These are phyloP conservation scores for Apium graveolens DNA, from an alignment of 129 eudicot genomes.

Conservation along the genomic window DNA sequence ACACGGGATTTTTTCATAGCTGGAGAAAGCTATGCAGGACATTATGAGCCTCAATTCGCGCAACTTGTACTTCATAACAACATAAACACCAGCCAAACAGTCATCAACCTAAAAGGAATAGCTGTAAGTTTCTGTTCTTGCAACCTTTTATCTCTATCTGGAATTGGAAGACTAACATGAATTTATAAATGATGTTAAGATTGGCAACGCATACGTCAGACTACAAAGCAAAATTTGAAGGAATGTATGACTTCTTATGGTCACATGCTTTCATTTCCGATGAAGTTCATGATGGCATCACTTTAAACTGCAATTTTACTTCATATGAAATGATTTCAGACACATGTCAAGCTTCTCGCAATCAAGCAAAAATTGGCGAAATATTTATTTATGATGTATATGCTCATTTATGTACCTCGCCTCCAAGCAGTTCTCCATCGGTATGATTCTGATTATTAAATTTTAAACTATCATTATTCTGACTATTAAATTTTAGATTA, in stretches of 20 bases:
- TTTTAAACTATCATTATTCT: neutral
- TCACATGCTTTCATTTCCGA: slow-evolving; percentile 26
- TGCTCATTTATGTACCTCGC: slow-evolving; percentile 23
- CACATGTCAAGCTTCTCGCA: neutral
- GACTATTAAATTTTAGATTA: neutral
- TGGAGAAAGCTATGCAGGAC: slow-evolving; percentile 19
- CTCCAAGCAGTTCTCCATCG: slow-evolving; percentile 12
- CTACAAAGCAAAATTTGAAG: neutral
- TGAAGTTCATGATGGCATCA: slow-evolving; percentile 20
- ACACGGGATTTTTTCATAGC: slow-evolving; percentile 4
- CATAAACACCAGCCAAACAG: slow-evolving; percentile 19
- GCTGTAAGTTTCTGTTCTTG: slow-evolving; percentile 35
- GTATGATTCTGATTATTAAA: neutral
- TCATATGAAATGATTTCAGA: neutral
- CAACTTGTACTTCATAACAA: slow-evolving; percentile 27
- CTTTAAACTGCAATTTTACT: slow-evolving; percentile 5
- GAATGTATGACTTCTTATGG: slow-evolving; percentile 5
- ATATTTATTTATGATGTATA: slow-evolving; percentile 25
- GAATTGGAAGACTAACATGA: neutral
- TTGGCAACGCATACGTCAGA: neutral
- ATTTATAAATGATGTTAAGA: neutral
- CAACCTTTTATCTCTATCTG: neutral
- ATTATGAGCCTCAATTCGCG: slow-evolving; percentile 35
- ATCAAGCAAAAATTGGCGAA: neutral
- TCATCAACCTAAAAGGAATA: slow-evolving; percentile 46